Conservation (phyloP, 2,329 filamentous ascomycete species). For the Pyrenochaeta sp. region DNA sequence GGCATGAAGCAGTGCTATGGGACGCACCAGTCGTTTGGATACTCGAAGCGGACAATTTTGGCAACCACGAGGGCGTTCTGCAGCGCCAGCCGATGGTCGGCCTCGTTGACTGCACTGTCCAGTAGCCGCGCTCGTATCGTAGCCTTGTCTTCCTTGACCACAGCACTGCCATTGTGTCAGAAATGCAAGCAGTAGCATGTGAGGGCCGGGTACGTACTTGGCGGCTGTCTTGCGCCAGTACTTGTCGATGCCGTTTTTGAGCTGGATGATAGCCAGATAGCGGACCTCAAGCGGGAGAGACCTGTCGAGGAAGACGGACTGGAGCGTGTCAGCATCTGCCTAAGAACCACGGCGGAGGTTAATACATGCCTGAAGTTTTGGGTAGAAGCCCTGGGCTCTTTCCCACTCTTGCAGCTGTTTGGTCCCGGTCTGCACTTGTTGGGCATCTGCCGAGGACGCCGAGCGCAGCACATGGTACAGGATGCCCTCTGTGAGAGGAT, state of each 20-base stretch:
- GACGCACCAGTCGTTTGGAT: slow-evolving; percentile 79
- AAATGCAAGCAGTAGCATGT: background rate
- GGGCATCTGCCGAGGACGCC: slow-evolving; percentile 57
- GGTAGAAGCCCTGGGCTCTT: slow-evolving; percentile 57
- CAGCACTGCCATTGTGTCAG: slow-evolving; percentile 57
- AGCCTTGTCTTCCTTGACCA: slow-evolving; percentile 75
- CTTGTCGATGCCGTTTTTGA: slow-evolving; percentile 96
- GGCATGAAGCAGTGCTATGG: background rate
- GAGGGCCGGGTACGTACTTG: slow-evolving; percentile 55
- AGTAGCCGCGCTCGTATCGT: slow-evolving; percentile 79
- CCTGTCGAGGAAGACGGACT: slow-evolving; percentile 84
- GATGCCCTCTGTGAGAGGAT: slow-evolving; percentile 58
- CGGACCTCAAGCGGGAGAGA: slow-evolving; percentile 79
- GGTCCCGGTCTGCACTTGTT: slow-evolving; percentile 61
- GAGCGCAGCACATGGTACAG: slow-evolving; percentile 59
- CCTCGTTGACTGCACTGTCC: slow-evolving; percentile 79
- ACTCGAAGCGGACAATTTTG: slow-evolving; percentile 90
- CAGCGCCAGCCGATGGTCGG: slow-evolving; percentile 76
- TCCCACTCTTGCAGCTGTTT: slow-evolving; percentile 64
- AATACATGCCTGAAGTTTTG: slow-evolving; percentile 55
- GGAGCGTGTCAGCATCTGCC: slow-evolving; percentile 19
- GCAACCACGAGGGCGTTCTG: slow-evolving; percentile 89
- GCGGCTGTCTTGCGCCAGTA: slow-evolving; percentile 87
- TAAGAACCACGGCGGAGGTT: background rate
- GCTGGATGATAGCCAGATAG: slow-evolving; percentile 88